Base-by-base conservation (phyloP, 2,329 filamentous ascomycete genomes). In the Ceratocystis cubensis region DNA sequence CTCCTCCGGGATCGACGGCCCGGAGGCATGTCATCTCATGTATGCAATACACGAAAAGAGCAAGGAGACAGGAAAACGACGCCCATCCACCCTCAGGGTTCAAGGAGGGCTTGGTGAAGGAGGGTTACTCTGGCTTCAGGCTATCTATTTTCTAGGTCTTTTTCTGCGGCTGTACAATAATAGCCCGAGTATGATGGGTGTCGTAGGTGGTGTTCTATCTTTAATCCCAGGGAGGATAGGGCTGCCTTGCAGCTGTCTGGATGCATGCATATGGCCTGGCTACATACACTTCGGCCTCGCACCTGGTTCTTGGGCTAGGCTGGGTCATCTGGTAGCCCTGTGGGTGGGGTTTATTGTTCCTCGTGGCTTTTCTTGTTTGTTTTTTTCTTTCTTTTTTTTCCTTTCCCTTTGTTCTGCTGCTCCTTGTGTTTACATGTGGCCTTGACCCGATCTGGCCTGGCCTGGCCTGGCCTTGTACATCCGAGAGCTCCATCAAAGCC, bases 401-500 rank as follows among this genome's bases (percentile, higher is more conserved):
- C 33, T 37, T 37, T 7, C 10, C 37, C 37, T 41, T 41, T 13
- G 37, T 41, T 41, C 10, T 41, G 8, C 37, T 41, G 10, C 37
- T 41, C 3, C 37, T 41, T 13, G 37, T 28, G 20, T 53, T 15
- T 25, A 28, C 5, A 7, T 53, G 20, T 53, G 48, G 6, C 48
- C 20, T 25, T 48, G 45, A 20, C 48, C 20, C 5, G 5, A 20
- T 20, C 20, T 25, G 4, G 3, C 22, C 20, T 25, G 48, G 20
- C 20, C 48, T 33, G 48, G 20, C 22, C 20, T 25, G 48, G 20
- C 20, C 48, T 33, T 59, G 53, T 25, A 59, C 53, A 59, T 59
- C 53, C 28, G 28, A 59, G 53, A 59, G 53, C 53, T 59, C 33
- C 28, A 59, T 59, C 53, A 59, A 59, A 59, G 53, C 53, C 53